Conservation (phyloP, 257 asterid species). For the Jacaranda copaia region DNA sequence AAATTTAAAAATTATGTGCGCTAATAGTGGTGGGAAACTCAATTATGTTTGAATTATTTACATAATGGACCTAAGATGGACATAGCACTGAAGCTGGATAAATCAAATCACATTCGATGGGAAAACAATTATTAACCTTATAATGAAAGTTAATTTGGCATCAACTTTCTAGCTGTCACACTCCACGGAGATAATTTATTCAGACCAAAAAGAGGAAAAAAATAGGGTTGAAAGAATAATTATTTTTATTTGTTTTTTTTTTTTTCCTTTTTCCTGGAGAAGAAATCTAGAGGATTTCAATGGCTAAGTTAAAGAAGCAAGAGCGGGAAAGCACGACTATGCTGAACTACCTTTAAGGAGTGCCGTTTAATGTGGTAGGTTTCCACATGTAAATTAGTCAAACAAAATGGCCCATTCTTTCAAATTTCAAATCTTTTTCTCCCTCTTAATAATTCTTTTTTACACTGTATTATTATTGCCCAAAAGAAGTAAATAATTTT, state of each 20-base stretch:
- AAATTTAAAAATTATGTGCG: slow-evolving; percentile 34
- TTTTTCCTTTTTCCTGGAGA: not conserved
- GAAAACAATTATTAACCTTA: slow-evolving; percentile 39
- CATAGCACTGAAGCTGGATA: slow-evolving; percentile 7
- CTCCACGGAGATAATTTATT: slow-evolving; percentile 24
- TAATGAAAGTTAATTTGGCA: slow-evolving; percentile 40
- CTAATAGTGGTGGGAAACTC: slow-evolving; percentile 26
- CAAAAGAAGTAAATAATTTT: not conserved
- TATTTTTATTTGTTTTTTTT: not conserved
- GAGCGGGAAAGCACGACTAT: slow-evolving; percentile 40
- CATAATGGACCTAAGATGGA: slow-evolving; percentile 39
- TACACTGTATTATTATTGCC: not conserved
- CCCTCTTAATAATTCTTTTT: not conserved
- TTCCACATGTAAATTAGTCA: slow-evolving; percentile 37
- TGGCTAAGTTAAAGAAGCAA: slow-evolving; percentile 27
- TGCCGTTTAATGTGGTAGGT: slow-evolving; percentile 43
- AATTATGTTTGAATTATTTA: slow-evolving; percentile 43
- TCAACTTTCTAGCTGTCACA: slow-evolving; percentile 43
- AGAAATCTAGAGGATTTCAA: not conserved
- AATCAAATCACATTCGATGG: slow-evolving; percentile 36
- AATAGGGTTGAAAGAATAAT: not conserved
- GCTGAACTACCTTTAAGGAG: slow-evolving; percentile 22
- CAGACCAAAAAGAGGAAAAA: not conserved
- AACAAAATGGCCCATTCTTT: slow-evolving; percentile 26
- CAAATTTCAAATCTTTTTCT: slow-evolving; percentile 17